Percentiles rank a stretch among this genome's conserved stretches.
These are phyloP conservation scores for Melampsora americana DNA, from an alignment of 1,284 basidiomycete genomes.

Conservation along the genomic window DNA sequence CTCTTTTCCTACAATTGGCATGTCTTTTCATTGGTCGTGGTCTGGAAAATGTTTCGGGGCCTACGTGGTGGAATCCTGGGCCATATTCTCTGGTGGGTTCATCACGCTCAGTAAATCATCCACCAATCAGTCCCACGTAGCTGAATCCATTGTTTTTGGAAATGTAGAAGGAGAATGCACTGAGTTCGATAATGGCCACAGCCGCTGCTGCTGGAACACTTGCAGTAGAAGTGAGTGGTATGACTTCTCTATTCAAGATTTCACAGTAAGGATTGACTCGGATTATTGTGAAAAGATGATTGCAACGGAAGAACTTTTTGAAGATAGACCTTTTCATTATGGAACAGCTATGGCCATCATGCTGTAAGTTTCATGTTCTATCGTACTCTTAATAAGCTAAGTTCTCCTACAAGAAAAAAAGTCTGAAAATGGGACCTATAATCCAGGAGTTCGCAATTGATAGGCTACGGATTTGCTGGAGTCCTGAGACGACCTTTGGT, in stretches of 20 bases:
- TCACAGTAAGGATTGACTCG: neutral
- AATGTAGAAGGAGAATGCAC: slow-evolving; percentile 38
- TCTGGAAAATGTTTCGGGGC: slow-evolving; percentile 41
- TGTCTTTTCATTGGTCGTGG: slow-evolving; percentile 38
- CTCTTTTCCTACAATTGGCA: slow-evolving; percentile 39
- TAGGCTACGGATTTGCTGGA: slow-evolving; percentile 39
- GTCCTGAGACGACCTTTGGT: slow-evolving; percentile 25
- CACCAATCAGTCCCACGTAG: neutral
- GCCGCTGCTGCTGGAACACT: slow-evolving; percentile 39
- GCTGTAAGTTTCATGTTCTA: slow-evolving; percentile 11
- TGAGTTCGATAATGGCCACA: slow-evolving; percentile 41
- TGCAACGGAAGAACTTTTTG: slow-evolving; percentile 39
- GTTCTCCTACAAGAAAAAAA: neutral
- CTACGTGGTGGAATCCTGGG: slow-evolving; percentile 43
- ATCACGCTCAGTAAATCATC: too few species aligned
- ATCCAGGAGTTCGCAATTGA: slow-evolving; percentile 39
- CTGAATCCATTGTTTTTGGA: neutral
- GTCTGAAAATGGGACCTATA: neutral
- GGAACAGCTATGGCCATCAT: slow-evolving; percentile 41
- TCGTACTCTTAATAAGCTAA: neutral
- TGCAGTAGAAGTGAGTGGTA: slow-evolving; percentile 37
- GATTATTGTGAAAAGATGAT: slow-evolving; percentile 21
- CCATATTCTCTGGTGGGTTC: slow-evolving; percentile 30
- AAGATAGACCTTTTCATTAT: slow-evolving; percentile 42
- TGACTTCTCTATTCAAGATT: neutral